Base-by-base conservation (phyloP, 768 basidiomycete genomes). In the Zangia roseola region DNA sequence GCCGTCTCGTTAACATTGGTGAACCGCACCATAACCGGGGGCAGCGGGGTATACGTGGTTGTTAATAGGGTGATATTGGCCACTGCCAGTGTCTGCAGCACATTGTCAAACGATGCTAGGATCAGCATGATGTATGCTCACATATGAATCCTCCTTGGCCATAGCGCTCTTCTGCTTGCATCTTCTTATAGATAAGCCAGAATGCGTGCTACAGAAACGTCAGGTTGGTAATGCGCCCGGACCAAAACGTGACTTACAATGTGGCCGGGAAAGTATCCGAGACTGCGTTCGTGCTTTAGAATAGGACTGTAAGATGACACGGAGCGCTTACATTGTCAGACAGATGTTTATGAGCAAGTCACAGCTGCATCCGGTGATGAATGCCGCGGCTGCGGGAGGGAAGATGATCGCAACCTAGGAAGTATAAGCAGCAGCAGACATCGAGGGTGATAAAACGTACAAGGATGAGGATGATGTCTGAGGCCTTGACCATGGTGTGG, bases 181-280 rank as follows among this genome's bases (percentile, higher is more conserved):
- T 91, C 78, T 86, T 88, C 78, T 78, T 86, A 72, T 92, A 92
- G 48, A 93, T 91, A 44, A 94, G 76, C 87, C 87, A 92, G 72
- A 92, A 91, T 2, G 89, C 87, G 62, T 93, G 90, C 80, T 81
- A 44, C 6, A 30, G 37, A 34, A 25, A 26, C 9, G 25, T 54
- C 26, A 33, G 30, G 16, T 40, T 30, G 47, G 33, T 24, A 33
- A 38, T 21, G 14, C 13, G 12, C 12, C 19, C 26, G 30, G 23
- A 30, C 5, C 13, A 14, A 26, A 3, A 12, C n/a, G 26, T 6
- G 30, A 64, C 76, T 50, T 41, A 78, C 79, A 39, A 81, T 65
- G 49, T 72, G 76, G 3, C 81, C 88, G 0, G 89, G 88, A 45
- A 91, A 65, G 66, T 88, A 91, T 6, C 91, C 91, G 51, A 91